Percentiles rank a stretch among this genome's conserved stretches.
These are phyloP conservation scores for Brettanomyces custersianus DNA, from an alignment of 805 yeast genomes.

Conservation along the genomic window DNA sequence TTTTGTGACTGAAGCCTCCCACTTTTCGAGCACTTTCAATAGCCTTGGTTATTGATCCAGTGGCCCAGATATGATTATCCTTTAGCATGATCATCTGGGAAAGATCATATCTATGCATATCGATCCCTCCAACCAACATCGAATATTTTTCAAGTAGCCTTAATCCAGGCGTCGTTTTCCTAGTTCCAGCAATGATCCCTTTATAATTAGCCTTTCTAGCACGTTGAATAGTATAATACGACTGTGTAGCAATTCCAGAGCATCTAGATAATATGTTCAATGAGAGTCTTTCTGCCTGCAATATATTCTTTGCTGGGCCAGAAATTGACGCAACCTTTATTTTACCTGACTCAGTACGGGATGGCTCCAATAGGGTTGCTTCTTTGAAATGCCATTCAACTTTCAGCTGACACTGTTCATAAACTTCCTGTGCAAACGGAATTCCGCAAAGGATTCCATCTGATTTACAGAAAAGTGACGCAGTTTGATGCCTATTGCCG, in stretches of 20 bases:
- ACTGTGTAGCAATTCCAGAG: conserved; percentile 81
- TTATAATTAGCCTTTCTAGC: conserved; percentile 64
- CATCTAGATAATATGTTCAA: conserved; percentile 73
- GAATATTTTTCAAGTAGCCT: conserved; percentile 84
- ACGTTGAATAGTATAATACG: conserved; percentile 42
- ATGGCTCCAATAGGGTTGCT: conserved; percentile 49
- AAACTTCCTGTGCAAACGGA: conserved; percentile 85
- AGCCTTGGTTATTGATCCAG: conserved; percentile 86
- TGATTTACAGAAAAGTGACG: conserved; percentile 74
- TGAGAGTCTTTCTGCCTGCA: conserved; percentile 81
- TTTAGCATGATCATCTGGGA: conserved; percentile 94
- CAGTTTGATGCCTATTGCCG: conserved; percentile 64
- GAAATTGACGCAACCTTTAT: conserved; percentile 65
- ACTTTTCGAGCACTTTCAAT: conserved; percentile 67
- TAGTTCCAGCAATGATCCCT: conserved; percentile 90
- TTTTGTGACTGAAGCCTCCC: conserved; percentile 82
- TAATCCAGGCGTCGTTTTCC: conserved; percentile 96
- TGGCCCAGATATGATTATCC: conserved; percentile 88
- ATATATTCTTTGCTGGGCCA: conserved; percentile 73
- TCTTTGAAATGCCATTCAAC: conserved; percentile 72
- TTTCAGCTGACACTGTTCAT: conserved; percentile 58
- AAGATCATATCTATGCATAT: conserved; percentile 84
- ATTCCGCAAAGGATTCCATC: conserved; percentile 76
- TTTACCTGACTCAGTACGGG: conserved; percentile 34
- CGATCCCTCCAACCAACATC: conserved; percentile 93